Conservation (phyloP, 371 early-diverging fungal genomes). For the Blastocladiella emersonii region DNA sequence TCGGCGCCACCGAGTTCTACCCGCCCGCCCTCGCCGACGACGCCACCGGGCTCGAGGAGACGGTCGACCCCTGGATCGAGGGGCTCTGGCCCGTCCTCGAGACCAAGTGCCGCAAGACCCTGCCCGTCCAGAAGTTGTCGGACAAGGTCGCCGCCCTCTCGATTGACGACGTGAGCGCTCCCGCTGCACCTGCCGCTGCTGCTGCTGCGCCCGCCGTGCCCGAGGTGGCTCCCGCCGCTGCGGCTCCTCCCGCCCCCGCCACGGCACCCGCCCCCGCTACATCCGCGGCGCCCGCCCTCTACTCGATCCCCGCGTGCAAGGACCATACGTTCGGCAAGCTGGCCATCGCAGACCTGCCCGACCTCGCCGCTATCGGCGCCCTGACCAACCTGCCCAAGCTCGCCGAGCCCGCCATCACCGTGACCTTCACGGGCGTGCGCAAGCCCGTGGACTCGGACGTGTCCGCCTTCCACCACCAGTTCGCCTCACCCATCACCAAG, state of each 20-base stretch:
- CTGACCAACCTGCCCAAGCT: conserved; percentile 51
- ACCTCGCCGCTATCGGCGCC: conserved; percentile 31
- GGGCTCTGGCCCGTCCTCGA: conserved; percentile 63
- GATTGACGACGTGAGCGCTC: too few species aligned
- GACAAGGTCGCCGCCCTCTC: neutral
- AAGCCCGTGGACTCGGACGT: neutral
- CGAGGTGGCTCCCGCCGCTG: neutral
- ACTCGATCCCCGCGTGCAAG: neutral
- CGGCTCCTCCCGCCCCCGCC: neutral
- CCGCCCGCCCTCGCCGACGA: conserved; percentile 75
- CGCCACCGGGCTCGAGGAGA: conserved; percentile 73
- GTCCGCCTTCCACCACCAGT: neutral
- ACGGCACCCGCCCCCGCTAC: neutral
- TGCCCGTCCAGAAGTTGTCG: too few species aligned
- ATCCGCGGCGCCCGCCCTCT: neutral
- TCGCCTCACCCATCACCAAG: neutral
- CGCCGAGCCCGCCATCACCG: conserved; percentile 12
- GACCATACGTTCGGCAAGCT: conserved; percentile 8
- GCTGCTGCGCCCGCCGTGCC: neutral
- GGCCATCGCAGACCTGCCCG: conserved; percentile 30
- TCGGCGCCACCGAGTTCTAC: conserved; percentile 59
- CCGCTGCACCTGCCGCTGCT: too few species aligned
- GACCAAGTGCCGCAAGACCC: conserved; percentile 17
- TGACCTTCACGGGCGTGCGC: conserved; percentile 7
- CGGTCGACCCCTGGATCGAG: conserved; percentile 85